phyloP scores from a whole-genome alignment of 371 early-diverging fungal species.

The Nosema bombycis region DNA sequence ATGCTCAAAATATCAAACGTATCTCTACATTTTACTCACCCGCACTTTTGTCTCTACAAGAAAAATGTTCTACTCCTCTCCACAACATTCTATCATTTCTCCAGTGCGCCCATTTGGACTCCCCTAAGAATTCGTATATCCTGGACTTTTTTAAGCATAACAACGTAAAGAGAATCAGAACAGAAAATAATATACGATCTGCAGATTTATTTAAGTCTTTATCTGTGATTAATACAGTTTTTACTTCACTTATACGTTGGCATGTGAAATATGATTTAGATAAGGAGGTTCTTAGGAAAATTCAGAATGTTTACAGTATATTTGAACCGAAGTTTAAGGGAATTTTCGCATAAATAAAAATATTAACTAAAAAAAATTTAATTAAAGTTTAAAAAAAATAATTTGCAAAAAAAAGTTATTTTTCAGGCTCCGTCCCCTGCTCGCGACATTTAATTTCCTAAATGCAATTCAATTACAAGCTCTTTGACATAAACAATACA shows the following conservation, averaged over 20 bases:
- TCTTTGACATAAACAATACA: too few relatives aligned
- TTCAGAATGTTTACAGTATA: conserved; percentile 33
- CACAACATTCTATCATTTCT: conserved; percentile 37
- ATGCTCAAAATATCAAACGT: background rate
- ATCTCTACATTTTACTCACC: conserved; percentile 10
- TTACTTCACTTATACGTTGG: conserved; percentile 37
- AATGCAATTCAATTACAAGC: too few relatives aligned
- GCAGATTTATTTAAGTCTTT: conserved; percentile 59
- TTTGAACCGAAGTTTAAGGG: conserved; percentile 58
- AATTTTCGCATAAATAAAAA: conserved; percentile 59
- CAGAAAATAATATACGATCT: conserved; percentile 49
- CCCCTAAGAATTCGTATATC: conserved; percentile 60
- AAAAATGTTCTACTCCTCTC: background rate
- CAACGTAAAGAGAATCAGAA: conserved; percentile 33
- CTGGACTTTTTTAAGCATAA: conserved; percentile 59
- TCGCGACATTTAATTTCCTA: too few relatives aligned
- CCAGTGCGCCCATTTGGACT: conserved; percentile 11
- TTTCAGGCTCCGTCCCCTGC: too few relatives aligned
- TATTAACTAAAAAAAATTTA: background rate
- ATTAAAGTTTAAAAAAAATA: background rate
- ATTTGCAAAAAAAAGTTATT: too few relatives aligned
- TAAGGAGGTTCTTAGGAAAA: conserved; percentile 17
- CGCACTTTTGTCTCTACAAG: conserved; percentile 16
- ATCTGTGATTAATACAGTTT: conserved; percentile 43
- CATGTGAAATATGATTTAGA: conserved; percentile 47